These are phyloP conservation scores for Polyporus tsugae DNA, from an alignment of 1,284 basidiomycete genomes.

Conservation along the genomic window DNA sequence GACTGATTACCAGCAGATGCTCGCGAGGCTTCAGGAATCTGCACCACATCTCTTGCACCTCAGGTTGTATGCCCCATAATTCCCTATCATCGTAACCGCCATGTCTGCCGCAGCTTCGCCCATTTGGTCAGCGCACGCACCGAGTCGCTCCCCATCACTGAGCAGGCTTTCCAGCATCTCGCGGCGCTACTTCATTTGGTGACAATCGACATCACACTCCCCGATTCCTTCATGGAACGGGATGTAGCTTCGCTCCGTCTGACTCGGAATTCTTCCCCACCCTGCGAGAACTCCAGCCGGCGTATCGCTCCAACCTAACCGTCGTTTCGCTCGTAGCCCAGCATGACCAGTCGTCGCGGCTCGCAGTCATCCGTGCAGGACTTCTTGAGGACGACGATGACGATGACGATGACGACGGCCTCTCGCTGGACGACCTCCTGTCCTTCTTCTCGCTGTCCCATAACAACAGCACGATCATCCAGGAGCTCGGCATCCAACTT, in stretches of 20 bases:
- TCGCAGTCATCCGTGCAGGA: background rate
- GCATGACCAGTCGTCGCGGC: background rate
- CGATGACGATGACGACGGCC: too few species aligned
- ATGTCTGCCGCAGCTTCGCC: slow-evolving; percentile 1
- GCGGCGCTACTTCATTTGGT: background rate
- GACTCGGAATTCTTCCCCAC: background rate
- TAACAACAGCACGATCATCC: background rate
- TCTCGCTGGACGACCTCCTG: background rate
- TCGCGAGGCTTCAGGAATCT: background rate
- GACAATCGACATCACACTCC: background rate
- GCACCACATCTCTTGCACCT: background rate
- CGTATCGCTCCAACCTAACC: background rate
- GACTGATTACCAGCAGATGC: background rate
- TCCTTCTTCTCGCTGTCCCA: background rate
- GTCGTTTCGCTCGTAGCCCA: background rate
- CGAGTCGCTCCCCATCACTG: background rate
- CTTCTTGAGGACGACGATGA: background rate
- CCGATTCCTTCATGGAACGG: background rate
- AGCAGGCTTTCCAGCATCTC: background rate
- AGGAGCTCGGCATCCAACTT: background rate
- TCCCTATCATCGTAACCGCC: background rate
- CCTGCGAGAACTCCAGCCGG: background rate
- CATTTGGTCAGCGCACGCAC: background rate
- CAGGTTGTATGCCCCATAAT: background rate
- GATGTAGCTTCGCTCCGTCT: background rate